phyloP scores from a whole-genome alignment of 768 basidiomycete species.

The Lactifluus echinatus region DNA sequence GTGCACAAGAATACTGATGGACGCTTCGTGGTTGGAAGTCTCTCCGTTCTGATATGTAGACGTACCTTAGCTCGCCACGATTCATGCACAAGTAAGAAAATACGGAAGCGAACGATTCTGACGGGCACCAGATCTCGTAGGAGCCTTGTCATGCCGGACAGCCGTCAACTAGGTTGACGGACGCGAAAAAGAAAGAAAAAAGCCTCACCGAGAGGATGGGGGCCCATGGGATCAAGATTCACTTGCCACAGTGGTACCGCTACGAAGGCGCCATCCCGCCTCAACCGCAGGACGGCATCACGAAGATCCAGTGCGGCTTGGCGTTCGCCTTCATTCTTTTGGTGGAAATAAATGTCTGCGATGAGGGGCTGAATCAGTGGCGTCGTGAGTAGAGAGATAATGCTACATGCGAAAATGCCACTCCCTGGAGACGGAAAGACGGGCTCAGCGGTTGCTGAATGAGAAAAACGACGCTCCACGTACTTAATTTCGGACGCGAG shows the following conservation, averaged over 20 bases:
- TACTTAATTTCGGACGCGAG: constrained; percentile 57
- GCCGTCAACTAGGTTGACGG: background rate
- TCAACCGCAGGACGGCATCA: constrained; percentile 60
- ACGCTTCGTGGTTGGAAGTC: background rate
- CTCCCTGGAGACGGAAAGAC: constrained; percentile 37
- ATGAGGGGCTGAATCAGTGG: background rate
- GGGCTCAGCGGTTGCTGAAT: background rate
- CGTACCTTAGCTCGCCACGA: constrained; percentile 58
- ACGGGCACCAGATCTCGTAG: constrained; percentile 75
- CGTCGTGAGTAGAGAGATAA: background rate
- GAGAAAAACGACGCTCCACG: constrained; percentile 4
- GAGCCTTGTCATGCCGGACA: constrained; percentile 44
- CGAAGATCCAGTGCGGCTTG: constrained; percentile 58
- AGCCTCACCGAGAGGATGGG: constrained; percentile 63
- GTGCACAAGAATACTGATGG: constrained; percentile 59
- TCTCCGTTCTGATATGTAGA: background rate
- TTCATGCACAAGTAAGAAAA: constrained; percentile 69
- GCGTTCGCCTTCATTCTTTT: constrained; percentile 52
- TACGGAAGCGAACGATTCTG: constrained; percentile 65
- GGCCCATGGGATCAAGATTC: constrained; percentile 59
- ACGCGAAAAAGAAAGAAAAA: background rate
- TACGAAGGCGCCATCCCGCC: constrained; percentile 70
- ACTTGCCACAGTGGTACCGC: constrained; percentile 70
- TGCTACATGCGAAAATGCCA: constrained; percentile 65
- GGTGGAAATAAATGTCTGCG: constrained; percentile 76